Conservation (phyloP, 1,284 basidiomycete species). For the Athelia sp. region DNA sequence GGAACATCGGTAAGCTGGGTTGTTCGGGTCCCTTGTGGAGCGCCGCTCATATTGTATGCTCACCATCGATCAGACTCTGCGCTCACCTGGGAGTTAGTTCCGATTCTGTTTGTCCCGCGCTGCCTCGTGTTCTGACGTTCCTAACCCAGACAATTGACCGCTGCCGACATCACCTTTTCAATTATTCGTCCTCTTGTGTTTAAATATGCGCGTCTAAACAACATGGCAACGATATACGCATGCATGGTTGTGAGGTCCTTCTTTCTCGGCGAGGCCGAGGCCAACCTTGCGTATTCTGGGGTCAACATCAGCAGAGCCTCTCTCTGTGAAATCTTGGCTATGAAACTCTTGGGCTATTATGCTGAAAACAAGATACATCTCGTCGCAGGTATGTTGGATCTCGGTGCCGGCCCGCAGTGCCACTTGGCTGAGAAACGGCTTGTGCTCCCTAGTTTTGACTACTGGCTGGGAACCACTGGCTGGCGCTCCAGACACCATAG, state of each 20-base stretch:
- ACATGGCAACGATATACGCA: conserved; percentile 69
- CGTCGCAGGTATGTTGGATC: conserved; percentile 26
- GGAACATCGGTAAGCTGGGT: conserved; percentile 41
- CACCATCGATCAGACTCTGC: conserved; percentile 52
- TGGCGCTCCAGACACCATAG: conserved; percentile 66
- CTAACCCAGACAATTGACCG: conserved; percentile 60
- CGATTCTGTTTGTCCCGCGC: conserved; percentile 4
- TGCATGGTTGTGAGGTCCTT: conserved; percentile 66
- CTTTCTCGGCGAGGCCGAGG: conserved; percentile 40
- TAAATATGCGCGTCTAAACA: conserved; percentile 72
- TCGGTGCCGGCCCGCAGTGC: no score
- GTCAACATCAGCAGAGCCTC: conserved; percentile 51
- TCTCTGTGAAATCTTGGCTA: conserved; percentile 79
- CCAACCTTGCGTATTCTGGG: conserved; percentile 71
- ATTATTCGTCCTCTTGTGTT: conserved; percentile 76
- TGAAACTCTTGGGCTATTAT: conserved; percentile 77
- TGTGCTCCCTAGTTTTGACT: conserved; percentile 47
- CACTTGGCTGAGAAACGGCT: no score
- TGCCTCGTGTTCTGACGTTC: background rate
- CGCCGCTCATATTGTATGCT: no score
- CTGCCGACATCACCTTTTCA: conserved; percentile 81
- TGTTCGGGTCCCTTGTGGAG: conserved; percentile 1
- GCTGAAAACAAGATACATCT: conserved; percentile 69
- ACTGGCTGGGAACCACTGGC: conserved; percentile 77
- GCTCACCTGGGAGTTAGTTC: conserved; percentile 75